Conservation (phyloP, 2,329 filamentous ascomycete species). For the Colletotrichum sidae region DNA sequence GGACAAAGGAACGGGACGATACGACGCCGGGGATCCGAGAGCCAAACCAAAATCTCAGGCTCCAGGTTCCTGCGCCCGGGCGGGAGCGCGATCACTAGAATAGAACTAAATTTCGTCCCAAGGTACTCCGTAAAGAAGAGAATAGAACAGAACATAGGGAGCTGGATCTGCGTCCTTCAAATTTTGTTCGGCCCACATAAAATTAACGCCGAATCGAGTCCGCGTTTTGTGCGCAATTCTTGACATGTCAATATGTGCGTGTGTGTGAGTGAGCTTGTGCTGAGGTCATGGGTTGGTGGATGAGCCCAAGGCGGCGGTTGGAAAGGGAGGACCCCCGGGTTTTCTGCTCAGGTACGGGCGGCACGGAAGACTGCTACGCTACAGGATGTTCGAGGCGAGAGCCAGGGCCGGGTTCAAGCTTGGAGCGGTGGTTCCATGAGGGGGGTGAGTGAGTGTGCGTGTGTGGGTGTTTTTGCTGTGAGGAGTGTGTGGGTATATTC, state of each 20-base stretch:
- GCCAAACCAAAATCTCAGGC: not conserved
- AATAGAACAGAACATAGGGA: not conserved
- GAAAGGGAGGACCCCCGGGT: too few species aligned
- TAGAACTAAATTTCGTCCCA: too few species aligned
- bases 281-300: too few species aligned
- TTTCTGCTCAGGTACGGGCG: slow-evolving; percentile 1
- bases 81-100: too few species aligned
- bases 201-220: slow-evolving; percentile 11
- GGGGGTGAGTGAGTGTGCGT: too few species aligned
- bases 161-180: slow-evolving; percentile 27
- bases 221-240: slow-evolving; percentile 1
- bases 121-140: too few species aligned
- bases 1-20: too few species aligned
- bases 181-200: slow-evolving; percentile 34
- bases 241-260: not conserved
- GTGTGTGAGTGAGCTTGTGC: not conserved
- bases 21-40: too few species aligned
- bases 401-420: slow-evolving; percentile 18
- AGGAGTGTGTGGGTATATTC: not conserved
- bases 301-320: too few species aligned
- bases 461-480: too few species aligned
- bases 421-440: not conserved
- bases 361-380: not conserved
- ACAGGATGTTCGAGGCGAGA: slow-evolving; percentile 14
- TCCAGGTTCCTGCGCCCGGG: too few species aligned